Percentiles rank a stretch among this genome's conserved stretches.
Evolutionary conservation across 164 flowering plant species (phyloP).

Genomic region (Kingdonia uniflora): DNA sequence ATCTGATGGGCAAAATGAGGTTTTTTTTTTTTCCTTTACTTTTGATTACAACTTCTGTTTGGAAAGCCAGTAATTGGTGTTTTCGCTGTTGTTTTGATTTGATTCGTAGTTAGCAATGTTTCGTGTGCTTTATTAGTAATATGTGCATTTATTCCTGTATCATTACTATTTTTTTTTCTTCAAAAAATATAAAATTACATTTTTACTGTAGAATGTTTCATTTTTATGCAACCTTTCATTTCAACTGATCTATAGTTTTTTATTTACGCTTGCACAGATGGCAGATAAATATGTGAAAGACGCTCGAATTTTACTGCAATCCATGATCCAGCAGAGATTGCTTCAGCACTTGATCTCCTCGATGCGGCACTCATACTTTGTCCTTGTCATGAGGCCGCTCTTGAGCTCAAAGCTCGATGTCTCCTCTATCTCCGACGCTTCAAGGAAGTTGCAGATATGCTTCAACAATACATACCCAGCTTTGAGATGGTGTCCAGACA

Average conservation of each 20-base stretch:
- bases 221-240: too few relatives aligned
- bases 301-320: slow-evolving; percentile 55
- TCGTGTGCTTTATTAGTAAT: too few relatives aligned
- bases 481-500: slow-evolving; percentile 48
- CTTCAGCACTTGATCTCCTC: slow-evolving; percentile 60
- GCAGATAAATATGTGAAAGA: slow-evolving; percentile 74
- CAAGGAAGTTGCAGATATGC: slow-evolving; percentile 88
- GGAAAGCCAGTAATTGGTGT: too few relatives aligned
- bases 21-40: too few relatives aligned
- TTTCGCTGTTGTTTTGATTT: too few relatives aligned
- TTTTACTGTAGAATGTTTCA: too few relatives aligned
- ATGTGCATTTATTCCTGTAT: too few relatives aligned
- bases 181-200: too few relatives aligned
- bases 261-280: slow-evolving; percentile 37
- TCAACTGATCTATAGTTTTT: not conserved
- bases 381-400: slow-evolving; percentile 65
- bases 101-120: too few relatives aligned
- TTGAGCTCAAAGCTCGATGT: slow-evolving; percentile 83
- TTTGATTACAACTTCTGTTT: too few relatives aligned
- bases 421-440: slow-evolving; percentile 70
- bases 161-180: too few relatives aligned
- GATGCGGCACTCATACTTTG: slow-evolving; percentile 69
- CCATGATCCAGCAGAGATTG: slow-evolving; percentile 50
- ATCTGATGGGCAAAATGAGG: too few relatives aligned
- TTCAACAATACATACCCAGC: slow-evolving; percentile 91